Conservation (phyloP, 768 basidiomycete genomes). For the Mycena kentingensis region DNA sequence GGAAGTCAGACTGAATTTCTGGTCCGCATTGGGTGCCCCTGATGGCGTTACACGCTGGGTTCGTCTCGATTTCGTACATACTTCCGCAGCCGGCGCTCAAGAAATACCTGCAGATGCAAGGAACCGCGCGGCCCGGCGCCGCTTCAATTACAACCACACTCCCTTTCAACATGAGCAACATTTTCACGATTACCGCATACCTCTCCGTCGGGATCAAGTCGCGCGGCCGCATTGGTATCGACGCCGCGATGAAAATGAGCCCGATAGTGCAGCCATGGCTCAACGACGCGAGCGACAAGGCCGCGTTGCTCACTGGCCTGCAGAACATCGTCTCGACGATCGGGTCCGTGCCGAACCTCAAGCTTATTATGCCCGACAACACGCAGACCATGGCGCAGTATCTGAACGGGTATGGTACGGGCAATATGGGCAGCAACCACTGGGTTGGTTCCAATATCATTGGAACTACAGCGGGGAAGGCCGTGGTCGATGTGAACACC, state of each 20-base stretch:
- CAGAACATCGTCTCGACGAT: conserved; percentile 33
- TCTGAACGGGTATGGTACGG: conserved; percentile 21
- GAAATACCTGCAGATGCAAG: conserved; percentile 36
- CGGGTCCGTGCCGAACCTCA: conserved; percentile 32
- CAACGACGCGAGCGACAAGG: conserved; percentile 40
- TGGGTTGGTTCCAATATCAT: conserved; percentile 44
- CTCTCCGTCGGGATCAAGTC: conserved; percentile 43
- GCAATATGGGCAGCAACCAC: conserved; percentile 42
- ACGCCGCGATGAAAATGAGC: conserved; percentile 32
- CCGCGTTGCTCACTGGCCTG: conserved; percentile 35
- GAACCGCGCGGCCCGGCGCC: conserved; percentile 47
- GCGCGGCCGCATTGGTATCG: conserved; percentile 43
- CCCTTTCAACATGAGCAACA: conserved; percentile 37
- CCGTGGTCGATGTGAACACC: conserved; percentile 42
- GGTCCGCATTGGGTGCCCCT: conserved; percentile 34
- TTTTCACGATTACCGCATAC: conserved; percentile 48
- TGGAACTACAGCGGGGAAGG: conserved; percentile 23
- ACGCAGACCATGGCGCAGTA: conserved; percentile 38
- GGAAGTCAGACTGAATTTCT: conserved; percentile 36
- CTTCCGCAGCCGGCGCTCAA: neutral
- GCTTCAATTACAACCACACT: conserved; percentile 32
- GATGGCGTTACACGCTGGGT: conserved; percentile 38
- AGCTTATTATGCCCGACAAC: conserved; percentile 43
- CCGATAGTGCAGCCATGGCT: conserved; percentile 44
- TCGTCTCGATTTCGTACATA: neutral